Conservation (phyloP, 2,329 filamentous ascomycete species). For the Arthrobotrys musiformis region DNA sequence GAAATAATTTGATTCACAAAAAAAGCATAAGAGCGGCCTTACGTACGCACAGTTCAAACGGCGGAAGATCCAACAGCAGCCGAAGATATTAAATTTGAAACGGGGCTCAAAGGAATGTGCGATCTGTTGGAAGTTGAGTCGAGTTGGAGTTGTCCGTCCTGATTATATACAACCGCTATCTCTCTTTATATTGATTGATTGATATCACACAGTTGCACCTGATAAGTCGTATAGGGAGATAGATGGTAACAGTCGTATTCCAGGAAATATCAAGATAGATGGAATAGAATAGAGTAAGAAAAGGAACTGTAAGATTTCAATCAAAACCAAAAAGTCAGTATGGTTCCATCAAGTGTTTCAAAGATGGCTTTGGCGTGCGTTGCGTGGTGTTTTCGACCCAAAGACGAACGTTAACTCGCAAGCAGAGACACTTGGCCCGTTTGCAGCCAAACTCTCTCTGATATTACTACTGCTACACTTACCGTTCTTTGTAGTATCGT, state of each 20-base stretch:
- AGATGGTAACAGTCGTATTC: background rate
- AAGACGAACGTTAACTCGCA: slow-evolving; percentile 48
- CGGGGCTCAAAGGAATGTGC: slow-evolving; percentile 8
- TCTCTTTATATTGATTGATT: no score
- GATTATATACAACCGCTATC: background rate
- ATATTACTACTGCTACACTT: background rate
- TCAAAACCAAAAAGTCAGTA: background rate
- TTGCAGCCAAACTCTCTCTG: slow-evolving; percentile 40
- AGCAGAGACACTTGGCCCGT: slow-evolving; percentile 18
- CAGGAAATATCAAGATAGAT: background rate
- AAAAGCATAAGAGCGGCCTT: background rate
- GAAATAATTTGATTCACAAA: background rate
- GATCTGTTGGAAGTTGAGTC: no score
- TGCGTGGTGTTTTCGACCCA: slow-evolving; percentile 47
- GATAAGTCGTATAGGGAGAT: no score
- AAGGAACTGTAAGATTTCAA: background rate
- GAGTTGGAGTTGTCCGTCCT: background rate
- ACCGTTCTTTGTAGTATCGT: slow-evolving; percentile 32
- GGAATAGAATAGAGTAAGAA: background rate
- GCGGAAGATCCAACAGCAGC: background rate
- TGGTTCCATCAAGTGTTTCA: background rate
- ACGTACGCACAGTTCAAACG: no score
- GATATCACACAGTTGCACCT: background rate
- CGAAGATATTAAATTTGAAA: slow-evolving; percentile 9
- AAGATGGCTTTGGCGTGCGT: slow-evolving; percentile 18